Base-by-base conservation (phyloP, 768 basidiomycete species). In the Hericium rajendrae region DNA sequence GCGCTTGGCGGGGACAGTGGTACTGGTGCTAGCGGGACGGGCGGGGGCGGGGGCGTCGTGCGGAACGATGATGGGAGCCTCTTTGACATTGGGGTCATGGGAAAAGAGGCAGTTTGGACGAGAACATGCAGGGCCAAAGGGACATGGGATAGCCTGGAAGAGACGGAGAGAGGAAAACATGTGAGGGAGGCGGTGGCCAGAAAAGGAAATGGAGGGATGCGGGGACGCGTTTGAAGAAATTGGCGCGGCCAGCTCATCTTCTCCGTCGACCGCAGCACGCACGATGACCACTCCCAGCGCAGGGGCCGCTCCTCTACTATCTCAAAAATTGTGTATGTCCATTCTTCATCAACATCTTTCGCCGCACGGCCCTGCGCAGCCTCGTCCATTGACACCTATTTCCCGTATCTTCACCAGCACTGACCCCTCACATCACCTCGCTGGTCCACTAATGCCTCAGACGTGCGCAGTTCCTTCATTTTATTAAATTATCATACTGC, bases 111-210 rank as follows among this genome's bases (percentile, higher is more conserved):
- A 93, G 38, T 72, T 65, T 8, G 70, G 59, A 18, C 83, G 73
- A 1, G 67, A 67, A 66, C 89, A 90, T 40, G 68, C 57, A 2
- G 65, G 51, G 56, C 55, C 64, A 26, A 82, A 76, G 4, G 88
- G 88, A 72, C 89, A 91, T 8, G 76, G 67, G 11, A 85, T 62
- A 4, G 71, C 68, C 24, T 75, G 76, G 68, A 91, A 89, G 18
- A 84, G 75, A 8, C 76, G 75, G 4, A 78, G 67, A 3, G 77
- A 71, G 28, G 84, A 77, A 67, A 91, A 89, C 89, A 91, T 88
- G 4, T 28, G 11, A 24, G 20, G 16, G 28, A 6, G 52, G 39
- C 57, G 49, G 28, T 28, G n/a, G 4, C 24, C 22, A 38, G 38
- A 37, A 41, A n/a, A 50, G 41, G 40, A 48, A 28, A 37, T 22